Conservation (phyloP, 1,284 basidiomycete genomes). For the Trichosporon faecale region DNA sequence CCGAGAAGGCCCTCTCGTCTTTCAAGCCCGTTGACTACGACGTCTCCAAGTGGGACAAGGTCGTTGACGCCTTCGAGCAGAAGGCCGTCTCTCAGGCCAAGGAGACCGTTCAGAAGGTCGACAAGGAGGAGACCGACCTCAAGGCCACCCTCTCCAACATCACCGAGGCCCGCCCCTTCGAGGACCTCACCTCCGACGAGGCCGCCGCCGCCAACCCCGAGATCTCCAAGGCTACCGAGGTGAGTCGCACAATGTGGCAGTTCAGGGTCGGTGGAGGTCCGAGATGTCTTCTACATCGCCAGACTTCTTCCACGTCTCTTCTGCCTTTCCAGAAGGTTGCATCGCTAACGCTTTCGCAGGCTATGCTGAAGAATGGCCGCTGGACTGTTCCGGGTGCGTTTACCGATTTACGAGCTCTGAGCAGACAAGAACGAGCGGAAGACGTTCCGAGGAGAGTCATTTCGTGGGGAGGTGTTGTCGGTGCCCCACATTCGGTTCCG, state of each 20-base stretch:
- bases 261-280: neutral
- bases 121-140: conserved; percentile 86
- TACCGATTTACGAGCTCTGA: conserved; percentile 62
- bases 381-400: conserved; percentile 87
- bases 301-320: neutral
- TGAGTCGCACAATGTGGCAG: neutral
- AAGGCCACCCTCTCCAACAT: conserved; percentile 95
- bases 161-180: conserved; percentile 94
- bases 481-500: no score
- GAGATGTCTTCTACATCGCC: neutral
- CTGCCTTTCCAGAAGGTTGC: neutral
- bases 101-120: conserved; percentile 87
- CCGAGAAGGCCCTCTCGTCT: conserved; percentile 80
- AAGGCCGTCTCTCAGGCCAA: conserved; percentile 93
- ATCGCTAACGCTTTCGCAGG: conserved; percentile 57
- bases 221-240: conserved; percentile 73
- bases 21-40: conserved; percentile 99
- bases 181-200: conserved; percentile 91
- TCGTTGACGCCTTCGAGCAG: conserved; percentile 93
- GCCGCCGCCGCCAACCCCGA: conserved; percentile 90
- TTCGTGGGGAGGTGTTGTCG: no score
- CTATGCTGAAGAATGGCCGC: conserved; percentile 98
- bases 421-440: neutral
- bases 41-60: conserved; percentile 83
- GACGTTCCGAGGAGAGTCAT: neutral